Conservation (phyloP, 2,329 filamentous ascomycete species). For the Trichoderma semiorbis region DNA sequence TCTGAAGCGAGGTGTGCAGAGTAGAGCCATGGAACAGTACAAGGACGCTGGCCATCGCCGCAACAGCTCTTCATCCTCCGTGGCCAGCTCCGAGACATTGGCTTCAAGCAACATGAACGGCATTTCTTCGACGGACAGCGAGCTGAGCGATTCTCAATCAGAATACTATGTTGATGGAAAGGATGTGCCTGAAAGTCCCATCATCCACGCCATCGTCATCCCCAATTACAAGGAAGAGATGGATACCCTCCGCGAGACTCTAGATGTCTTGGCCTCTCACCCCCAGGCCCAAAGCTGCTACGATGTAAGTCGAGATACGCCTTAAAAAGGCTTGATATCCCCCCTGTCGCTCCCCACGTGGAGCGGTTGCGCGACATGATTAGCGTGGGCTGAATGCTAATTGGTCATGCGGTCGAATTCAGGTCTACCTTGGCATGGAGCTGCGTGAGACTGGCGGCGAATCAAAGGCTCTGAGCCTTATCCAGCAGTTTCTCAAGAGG, state of each 20-base stretch:
- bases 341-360: neutral
- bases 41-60: constrained; percentile 47
- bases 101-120: constrained; percentile 39
- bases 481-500: constrained; percentile 60
- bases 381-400: neutral
- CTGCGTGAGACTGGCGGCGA: constrained; percentile 60
- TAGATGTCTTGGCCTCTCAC: constrained; percentile 66
- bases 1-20: constrained; percentile 44
- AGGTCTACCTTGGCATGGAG: constrained; percentile 71
- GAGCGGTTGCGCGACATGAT: neutral
- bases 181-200: constrained; percentile 37
- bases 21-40: constrained; percentile 43
- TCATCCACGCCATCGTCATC: constrained; percentile 65
- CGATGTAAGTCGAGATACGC: constrained; percentile 55
- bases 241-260: constrained; percentile 63
- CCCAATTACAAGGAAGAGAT: constrained; percentile 74
- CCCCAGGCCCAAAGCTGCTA: constrained; percentile 60
- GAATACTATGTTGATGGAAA: constrained; percentile 46
- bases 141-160: constrained; percentile 49
- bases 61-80: constrained; percentile 51
- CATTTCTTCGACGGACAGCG: constrained; percentile 47
- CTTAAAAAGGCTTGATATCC: neutral
- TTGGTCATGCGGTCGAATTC: constrained; percentile 30
- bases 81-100: constrained; percentile 55
- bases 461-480: constrained; percentile 58